Evolutionary conservation across 352 stramenopile genomes (phyloP).

Genomic region (Halophytophthora batemanensis): DNA sequence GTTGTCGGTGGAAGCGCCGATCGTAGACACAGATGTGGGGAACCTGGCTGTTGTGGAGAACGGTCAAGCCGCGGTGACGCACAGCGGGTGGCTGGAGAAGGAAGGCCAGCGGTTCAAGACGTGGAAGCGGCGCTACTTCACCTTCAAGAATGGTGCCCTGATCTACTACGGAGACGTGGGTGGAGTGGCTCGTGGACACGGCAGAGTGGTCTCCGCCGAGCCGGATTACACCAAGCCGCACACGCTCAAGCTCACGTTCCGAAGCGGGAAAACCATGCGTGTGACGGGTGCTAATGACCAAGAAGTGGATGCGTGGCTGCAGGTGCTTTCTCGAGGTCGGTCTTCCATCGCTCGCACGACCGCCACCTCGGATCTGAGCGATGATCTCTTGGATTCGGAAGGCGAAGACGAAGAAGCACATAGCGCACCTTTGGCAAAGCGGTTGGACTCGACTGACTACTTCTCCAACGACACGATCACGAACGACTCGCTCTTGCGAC

Average conservation of each 20-base stretch:
- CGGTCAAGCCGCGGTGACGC: slow-evolving; percentile 16
- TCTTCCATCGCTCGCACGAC: slow-evolving; percentile 17
- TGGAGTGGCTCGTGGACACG: slow-evolving; percentile 55
- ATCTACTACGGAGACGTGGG: slow-evolving; percentile 73
- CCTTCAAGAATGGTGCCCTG: slow-evolving; percentile 59
- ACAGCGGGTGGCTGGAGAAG: slow-evolving; percentile 76
- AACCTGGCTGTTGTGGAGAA: slow-evolving; percentile 16
- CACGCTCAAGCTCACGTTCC: slow-evolving; percentile 46
- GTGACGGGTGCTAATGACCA: slow-evolving; percentile 23
- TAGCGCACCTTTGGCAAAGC: slow-evolving; percentile 15
- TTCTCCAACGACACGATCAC: slow-evolving; percentile 67
- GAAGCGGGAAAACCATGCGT: slow-evolving; percentile 31
- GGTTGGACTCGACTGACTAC: slow-evolving; percentile 59
- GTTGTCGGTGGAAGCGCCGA: slow-evolving; percentile 5
- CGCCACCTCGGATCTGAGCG: slow-evolving; percentile 15
- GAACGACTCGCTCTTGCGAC: slow-evolving; percentile 68
- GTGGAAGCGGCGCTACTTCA: slow-evolving; percentile 78
- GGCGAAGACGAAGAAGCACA: slow-evolving; percentile 17
- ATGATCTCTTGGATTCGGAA: slow-evolving; percentile 22
- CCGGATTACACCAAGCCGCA: slow-evolving; percentile 46
- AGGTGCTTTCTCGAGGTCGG: slow-evolving; percentile 30
- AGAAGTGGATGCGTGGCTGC: slow-evolving; percentile 48
- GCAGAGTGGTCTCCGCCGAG: slow-evolving; percentile 39
- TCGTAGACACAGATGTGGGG: slow-evolving; percentile 8
- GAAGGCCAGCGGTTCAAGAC: slow-evolving; percentile 75